Conservation (phyloP, 768 basidiomycete species). For the Lactarius indigo region DNA sequence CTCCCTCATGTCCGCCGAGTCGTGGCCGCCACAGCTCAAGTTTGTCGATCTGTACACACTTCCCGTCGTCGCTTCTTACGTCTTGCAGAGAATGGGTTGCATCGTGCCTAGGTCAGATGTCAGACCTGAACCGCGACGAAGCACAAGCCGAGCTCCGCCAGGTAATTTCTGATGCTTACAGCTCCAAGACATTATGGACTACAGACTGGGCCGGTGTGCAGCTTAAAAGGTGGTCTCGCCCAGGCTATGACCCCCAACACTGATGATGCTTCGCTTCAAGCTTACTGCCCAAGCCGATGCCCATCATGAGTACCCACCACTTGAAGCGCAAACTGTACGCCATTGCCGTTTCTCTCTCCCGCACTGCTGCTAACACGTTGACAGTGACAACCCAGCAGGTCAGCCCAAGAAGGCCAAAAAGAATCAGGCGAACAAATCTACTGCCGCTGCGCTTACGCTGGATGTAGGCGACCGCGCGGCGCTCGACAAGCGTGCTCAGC, state of each 20-base stretch:
- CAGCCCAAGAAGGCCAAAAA: slow-evolving; percentile 56
- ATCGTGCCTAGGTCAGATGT: slow-evolving; percentile 88
- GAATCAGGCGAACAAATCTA: slow-evolving; percentile 35
- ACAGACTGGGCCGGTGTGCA: slow-evolving; percentile 91
- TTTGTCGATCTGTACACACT: slow-evolving; percentile 33
- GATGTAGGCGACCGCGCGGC: slow-evolving; percentile 67
- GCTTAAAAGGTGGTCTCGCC: slow-evolving; percentile 66
- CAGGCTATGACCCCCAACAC: not conserved
- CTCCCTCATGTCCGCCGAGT: slow-evolving; percentile 61
- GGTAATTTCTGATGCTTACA: slow-evolving; percentile 93
- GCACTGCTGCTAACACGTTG: not conserved
- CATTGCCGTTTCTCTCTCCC: not conserved
- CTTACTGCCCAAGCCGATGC: slow-evolving; percentile 57
- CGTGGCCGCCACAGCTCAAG: slow-evolving; percentile 82
- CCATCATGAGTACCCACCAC: slow-evolving; percentile 35
- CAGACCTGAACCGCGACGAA: slow-evolving; percentile 78
- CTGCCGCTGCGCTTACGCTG: slow-evolving; percentile 29
- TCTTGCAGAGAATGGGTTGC: slow-evolving; percentile 86
- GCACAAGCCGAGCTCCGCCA: slow-evolving; percentile 93
- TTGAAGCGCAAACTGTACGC: slow-evolving; percentile 73
- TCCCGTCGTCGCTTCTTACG: slow-evolving; percentile 21
- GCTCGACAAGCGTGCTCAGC: slow-evolving; percentile 72
- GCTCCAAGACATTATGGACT: slow-evolving; percentile 80
- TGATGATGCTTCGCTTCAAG: slow-evolving; percentile 33
- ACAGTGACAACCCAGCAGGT: slow-evolving; percentile 17